Base-by-base conservation (phyloP, 2,329 filamentous ascomycete genomes). In the Cercospora nicotianae region DNA sequence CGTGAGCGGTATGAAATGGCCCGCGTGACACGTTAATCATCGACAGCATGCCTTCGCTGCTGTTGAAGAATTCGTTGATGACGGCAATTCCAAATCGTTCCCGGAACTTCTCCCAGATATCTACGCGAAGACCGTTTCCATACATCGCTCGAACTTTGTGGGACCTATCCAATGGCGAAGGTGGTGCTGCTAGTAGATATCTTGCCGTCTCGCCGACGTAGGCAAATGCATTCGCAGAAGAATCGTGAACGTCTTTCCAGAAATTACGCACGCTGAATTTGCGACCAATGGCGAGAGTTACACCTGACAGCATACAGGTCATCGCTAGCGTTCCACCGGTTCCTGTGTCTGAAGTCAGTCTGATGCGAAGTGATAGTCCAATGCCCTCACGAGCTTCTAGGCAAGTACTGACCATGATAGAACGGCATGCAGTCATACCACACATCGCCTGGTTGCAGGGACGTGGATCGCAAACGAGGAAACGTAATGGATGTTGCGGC, bases 381-480 rank as follows among this genome's bases (percentile, higher is more conserved):
- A 8, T 12, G 9, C 28, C 55, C 55, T 58, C 55, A 33, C 55
- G 16, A 13, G 28, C 4, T 26, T 18, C 26, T 20, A 18, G 4
- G 3, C 20, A 9, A 18, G 18, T 26, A 13, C 62, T 58, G 13
- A 64, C 62, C 90, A 77, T 94, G 91, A 75, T 93, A 93, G 33
- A 92, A 80, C 0, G 87, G 91, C 90, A 93, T 93, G 78, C 89
- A 91, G 75, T 88, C 86, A 75, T 93, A 93, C 85, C 89, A 92
- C 28, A 89, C 82, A 76, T 92, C 88, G 33, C 80, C 83, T 64
- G 77, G 70, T 18, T 76, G 74, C 12, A 83, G 73, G 18, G 76
- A 78, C 55, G 80, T 76, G 5, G 74, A 73, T 5, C 75, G 71
- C 18, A 79, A 76, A 1, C 82, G 80, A 1, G 80, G 72, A 12